Percentiles rank a stretch among this genome's conserved stretches.
These are phyloP conservation scores for Helicostylum pulchrum DNA, from an alignment of 192 early-diverging fungal genomes.

Conservation along the genomic window DNA sequence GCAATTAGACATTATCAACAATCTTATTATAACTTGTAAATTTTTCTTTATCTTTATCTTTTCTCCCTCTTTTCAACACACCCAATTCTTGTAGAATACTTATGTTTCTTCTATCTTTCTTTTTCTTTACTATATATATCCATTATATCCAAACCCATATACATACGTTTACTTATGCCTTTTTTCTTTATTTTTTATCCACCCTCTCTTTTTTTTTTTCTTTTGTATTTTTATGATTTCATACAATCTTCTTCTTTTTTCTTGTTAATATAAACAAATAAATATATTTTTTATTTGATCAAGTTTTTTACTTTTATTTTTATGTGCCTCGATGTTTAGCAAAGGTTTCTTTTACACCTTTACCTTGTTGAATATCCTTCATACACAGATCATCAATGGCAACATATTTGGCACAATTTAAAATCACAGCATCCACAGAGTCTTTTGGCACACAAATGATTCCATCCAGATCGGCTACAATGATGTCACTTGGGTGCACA, in stretches of 20 bases:
- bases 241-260: not conserved
- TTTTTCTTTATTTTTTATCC: not conserved
- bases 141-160: not conserved
- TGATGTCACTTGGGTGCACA: slow-evolving; percentile 52
- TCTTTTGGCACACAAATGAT: slow-evolving; percentile 51
- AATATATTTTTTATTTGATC: too few species aligned
- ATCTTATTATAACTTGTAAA: slow-evolving; percentile 2
- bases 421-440: slow-evolving; percentile 41
- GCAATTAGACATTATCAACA: not conserved
- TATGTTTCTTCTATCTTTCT: not conserved
- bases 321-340: slow-evolving; percentile 43
- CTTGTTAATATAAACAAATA: too few species aligned
- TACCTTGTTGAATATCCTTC: slow-evolving; percentile 44
- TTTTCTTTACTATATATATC: slow-evolving; percentile 5
- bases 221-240: not conserved
- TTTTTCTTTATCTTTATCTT: not conserved
- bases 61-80: not conserved
- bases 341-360: slow-evolving; percentile 46
- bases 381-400: slow-evolving; percentile 51
- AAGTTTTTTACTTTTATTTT: too few species aligned
- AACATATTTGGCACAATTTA: slow-evolving; percentile 42
- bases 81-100: too few species aligned
- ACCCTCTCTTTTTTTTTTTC: not conserved
- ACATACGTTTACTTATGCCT: not conserved
- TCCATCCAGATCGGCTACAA: slow-evolving; percentile 55